Percentiles rank a stretch among this genome's conserved stretches.
Evolutionary conservation across 1,139 yeast genomes (phyloP).

Genomic region (Pichia sorboxylosa): DNA sequence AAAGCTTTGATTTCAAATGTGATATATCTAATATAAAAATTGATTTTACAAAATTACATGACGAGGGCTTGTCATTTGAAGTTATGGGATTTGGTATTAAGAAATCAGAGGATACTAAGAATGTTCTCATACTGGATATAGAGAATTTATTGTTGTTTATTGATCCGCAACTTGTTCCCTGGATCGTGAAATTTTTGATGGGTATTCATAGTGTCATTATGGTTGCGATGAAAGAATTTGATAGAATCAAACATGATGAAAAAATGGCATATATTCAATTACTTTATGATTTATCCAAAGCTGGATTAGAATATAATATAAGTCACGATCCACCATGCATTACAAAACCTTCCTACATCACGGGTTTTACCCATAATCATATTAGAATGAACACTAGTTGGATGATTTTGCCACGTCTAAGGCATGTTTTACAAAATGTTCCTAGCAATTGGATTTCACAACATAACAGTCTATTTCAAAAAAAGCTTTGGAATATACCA

Average conservation of each 20-base stretch:
- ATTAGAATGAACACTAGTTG: conserved; percentile 76
- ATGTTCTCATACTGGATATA: conserved; percentile 5
- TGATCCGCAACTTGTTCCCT: conserved; percentile 25
- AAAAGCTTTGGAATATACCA: conserved; percentile 32
- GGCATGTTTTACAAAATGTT: conserved; percentile 58
- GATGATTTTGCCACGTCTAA: conserved; percentile 68
- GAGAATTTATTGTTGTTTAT: conserved; percentile 8
- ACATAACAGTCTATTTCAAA: conserved; percentile 20
- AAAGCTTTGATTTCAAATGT: conserved; percentile 28
- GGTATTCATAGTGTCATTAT: conserved; percentile 17
- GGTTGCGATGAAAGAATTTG: conserved; percentile 1
- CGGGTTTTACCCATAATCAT: conserved; percentile 60
- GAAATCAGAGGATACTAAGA: conserved; percentile 4
- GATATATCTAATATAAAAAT: too few species aligned
- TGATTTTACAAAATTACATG: neutral
- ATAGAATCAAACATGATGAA: conserved; percentile 11
- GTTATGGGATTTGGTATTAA: too few species aligned
- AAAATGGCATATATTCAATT: conserved; percentile 28
- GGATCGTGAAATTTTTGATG: conserved; percentile 26
- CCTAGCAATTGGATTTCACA: conserved; percentile 40
- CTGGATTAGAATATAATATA: conserved; percentile 48
- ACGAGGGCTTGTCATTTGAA: conserved; percentile 3
- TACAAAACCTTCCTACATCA: conserved; percentile 74
- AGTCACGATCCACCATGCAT: conserved; percentile 82
- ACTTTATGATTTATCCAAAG: conserved; percentile 46